Evolutionary conservation across 108 stramenopile species (phyloP), one percentile per base, ranked within the genome.

Genomic region (Cyclotella atomus): DNA sequence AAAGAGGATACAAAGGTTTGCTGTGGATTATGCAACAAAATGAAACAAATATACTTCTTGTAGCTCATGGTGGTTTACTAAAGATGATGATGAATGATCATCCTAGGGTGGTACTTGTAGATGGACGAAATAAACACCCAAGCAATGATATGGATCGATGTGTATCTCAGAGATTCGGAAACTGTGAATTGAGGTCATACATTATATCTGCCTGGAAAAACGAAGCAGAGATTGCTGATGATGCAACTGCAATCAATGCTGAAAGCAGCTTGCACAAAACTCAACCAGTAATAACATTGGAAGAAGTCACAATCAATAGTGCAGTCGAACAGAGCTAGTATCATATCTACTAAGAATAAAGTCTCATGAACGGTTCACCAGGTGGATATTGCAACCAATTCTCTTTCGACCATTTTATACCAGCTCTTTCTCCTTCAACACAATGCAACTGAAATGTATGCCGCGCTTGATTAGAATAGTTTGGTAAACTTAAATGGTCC

Each of bases 391-490:
- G 96, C n/a, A 97, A 66, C 96, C 96, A 97, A 77, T 97, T 97
- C 30, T 69, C 73, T 20, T 80, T 76, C 19, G 91, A 88, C 96
- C 96, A 97, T 43, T 50, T 47, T 20, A 93, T 64, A 27, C 92
- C 93, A 3, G 73, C 84, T 2, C 71, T 57, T 28, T 85, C 82
- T 0, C 95, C 95, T 65, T 97, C 97, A 32, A 97, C 84, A 52
- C 93, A 76, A 71, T 97, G 97, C 35, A 97, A 75, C 66, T 97
- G 97, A 75, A 97, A 97, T 8, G 97, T 95, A 75, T 97, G 97
- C 28, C 97, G 81, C 33, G 77, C 83, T 1, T 70, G 43, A 0
- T 75, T 62, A 3, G 89, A 88, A 59, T 73, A 68, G 68, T 97
- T 97, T 0, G 93, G 90, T 16, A 97, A 83, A 72, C 88, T 90